Percentiles rank a stretch among this genome's conserved stretches.
Evolutionary conservation across 2,329 filamentous ascomycete genomes (phyloP).

Genomic region (Aspergillus fructus): DNA sequence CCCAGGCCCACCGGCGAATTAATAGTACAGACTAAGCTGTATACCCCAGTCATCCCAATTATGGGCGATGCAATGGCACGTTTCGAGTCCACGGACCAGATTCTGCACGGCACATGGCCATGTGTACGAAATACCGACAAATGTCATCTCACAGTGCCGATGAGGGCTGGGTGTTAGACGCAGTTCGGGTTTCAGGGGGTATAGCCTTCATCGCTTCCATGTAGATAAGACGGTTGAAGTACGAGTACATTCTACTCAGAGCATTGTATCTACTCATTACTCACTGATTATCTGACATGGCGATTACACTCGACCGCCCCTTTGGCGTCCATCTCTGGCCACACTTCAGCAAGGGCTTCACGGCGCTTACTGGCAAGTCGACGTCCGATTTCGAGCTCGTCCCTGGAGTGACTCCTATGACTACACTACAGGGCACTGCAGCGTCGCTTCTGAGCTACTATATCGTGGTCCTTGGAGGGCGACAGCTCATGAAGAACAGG

Average conservation of each 20-base stretch:
- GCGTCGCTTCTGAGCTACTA: conserved; percentile 87
- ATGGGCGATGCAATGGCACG: no score
- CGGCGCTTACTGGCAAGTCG: conserved; percentile 73
- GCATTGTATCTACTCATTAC: not conserved
- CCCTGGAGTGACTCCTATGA: conserved; percentile 80
- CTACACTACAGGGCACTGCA: conserved; percentile 78
- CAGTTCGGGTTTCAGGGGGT: not conserved
- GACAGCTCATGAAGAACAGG: conserved; percentile 86
- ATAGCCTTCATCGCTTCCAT: not conserved
- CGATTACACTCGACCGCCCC: conserved; percentile 79
- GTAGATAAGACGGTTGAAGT: not conserved
- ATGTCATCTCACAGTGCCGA: not conserved
- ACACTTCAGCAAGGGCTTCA: conserved; percentile 85
- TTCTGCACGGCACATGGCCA: no score
- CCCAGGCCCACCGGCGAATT: not conserved
- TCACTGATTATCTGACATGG: conserved; percentile 38
- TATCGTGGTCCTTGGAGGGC: conserved; percentile 85
- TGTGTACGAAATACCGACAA: no score
- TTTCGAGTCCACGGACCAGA: no score
- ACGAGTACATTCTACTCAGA: no score
- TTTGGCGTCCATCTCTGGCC: conserved; percentile 93
- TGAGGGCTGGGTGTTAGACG: not conserved
- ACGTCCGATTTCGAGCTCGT: conserved; percentile 83
- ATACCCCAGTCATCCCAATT: no score
- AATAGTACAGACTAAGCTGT: not conserved